phyloP scores from a whole-genome alignment of 2,329 filamentous ascomycete genomes.

The Ophiocordyceps camponoti-leonardi region DNA sequence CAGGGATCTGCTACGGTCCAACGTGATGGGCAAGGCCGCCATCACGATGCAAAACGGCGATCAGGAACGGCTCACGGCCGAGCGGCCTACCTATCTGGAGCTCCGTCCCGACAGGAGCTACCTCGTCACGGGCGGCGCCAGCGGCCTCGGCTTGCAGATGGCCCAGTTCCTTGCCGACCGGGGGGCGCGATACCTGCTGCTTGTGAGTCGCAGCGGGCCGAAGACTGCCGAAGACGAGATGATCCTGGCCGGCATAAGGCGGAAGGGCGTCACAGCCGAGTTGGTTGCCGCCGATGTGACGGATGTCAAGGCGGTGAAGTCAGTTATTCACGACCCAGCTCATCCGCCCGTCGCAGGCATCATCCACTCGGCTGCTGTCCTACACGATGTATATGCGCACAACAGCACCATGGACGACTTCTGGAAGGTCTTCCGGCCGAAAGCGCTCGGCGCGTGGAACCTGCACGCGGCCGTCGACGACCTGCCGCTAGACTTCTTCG shows the following conservation, averaged over 20 bases:
- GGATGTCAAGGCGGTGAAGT: neutral
- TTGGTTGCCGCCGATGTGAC: neutral
- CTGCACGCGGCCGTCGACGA: neutral
- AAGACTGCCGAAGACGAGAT: neutral
- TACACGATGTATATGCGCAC: neutral
- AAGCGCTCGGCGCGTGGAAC: neutral
- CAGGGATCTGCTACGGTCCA: neutral
- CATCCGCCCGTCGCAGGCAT: neutral
- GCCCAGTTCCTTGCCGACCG: slow-evolving; percentile 1
- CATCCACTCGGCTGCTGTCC: neutral
- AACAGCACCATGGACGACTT: neutral
- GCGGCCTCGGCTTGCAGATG: neutral
- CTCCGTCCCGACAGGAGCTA: neutral
- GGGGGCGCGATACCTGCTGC: neutral
- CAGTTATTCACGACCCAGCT: neutral
- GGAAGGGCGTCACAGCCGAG: neutral
- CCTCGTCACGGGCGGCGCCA: neutral
- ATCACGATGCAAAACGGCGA: neutral
- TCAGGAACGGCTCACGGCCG: too few relatives aligned
- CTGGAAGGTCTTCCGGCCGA: neutral
- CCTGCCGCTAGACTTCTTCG: neutral
- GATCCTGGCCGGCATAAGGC: neutral
- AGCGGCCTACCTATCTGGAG: neutral
- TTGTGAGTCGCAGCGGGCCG: neutral
- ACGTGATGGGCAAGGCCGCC: neutral